These are phyloP conservation scores for Buddleja alternifolia DNA, from an alignment of 257 asterid species.

Conservation along the genomic window DNA sequence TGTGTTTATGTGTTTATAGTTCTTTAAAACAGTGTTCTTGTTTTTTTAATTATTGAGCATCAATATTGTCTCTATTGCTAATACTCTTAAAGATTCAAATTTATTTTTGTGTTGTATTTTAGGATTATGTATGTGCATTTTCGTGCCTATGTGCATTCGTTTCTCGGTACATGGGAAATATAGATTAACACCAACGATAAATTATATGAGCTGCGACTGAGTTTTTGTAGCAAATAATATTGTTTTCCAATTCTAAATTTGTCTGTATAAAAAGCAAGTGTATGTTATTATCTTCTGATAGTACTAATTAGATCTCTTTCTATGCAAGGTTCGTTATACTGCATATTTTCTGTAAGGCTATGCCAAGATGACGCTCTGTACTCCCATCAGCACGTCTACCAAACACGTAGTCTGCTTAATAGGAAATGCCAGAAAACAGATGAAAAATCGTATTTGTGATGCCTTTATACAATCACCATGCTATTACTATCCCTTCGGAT, in stretches of 20 bases:
- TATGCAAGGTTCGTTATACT: slow-evolving; percentile 27
- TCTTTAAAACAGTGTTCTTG: not conserved
- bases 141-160: slow-evolving; percentile 2
- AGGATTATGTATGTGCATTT: not conserved
- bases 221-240: not conserved
- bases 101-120: not conserved
- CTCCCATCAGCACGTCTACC: slow-evolving; percentile 48
- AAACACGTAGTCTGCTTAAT: slow-evolving; percentile 44
- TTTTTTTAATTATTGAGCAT: not conserved
- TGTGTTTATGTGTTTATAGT: not conserved
- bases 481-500: slow-evolving; percentile 37
- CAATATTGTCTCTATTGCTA: not conserved
- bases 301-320: slow-evolving; percentile 27
- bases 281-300: not conserved
- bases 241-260: slow-evolving; percentile 3
- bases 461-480: slow-evolving; percentile 42
- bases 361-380: slow-evolving; percentile 47
- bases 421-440: slow-evolving; percentile 43
- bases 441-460: slow-evolving; percentile 45
- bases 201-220: slow-evolving; percentile 4
- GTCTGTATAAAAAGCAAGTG: slow-evolving; percentile 2
- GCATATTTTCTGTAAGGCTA: slow-evolving; percentile 27
- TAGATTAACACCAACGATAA: slow-evolving; percentile 3
- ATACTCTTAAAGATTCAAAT: not conserved
- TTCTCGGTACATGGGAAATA: not conserved